Base-by-base conservation (phyloP, 2,329 filamentous ascomycete genomes). In the Penicillium sp. region DNA sequence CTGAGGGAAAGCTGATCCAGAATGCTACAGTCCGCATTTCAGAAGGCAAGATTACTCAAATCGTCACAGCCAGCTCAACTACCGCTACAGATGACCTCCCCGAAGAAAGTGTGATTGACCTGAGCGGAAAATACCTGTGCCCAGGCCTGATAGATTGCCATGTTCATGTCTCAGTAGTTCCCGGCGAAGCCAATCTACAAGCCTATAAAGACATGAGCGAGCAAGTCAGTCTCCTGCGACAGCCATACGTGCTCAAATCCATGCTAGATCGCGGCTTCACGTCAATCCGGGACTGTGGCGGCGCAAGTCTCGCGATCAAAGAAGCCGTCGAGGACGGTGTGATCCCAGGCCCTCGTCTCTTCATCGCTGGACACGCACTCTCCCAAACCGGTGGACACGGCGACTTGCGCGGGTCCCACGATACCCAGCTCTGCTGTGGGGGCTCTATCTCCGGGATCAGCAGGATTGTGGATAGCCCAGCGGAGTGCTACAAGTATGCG, bases 221-320 rank as follows among this genome's bases (percentile, higher is more conserved):
- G 40, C 50, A 43, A 13, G 53, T 59, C 9, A 63, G 60, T 57
- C 61, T 68, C 4, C 57, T 67, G 9, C 63, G 66, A 0, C 62
- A 65, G 38, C 59, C 62, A 13, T 57, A 60, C 45, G 57, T 67
- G 19, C 57, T 65, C 8, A 57, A 63, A 5, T 75, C 82, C 55
- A 85, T 84, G 72, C 76, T 87, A 0, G 68, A 72, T 40, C 77
- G 83, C 19, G 84, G 84, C 1, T 87, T 86, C 70, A 87, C 84
- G 1, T 81, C 76, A 2, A 76, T 83, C 3, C 78, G 84, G 4
- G 84, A 87, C 65, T 83, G 80, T 34, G 84, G 83, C 0, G 84
- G 84, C 4, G 83, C 84, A 1, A 74, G 75, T 0, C 69, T 81
- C 0, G 81, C 83, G 1, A 72, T 87, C 33, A 70, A 70, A 36